Conservation (phyloP, 2,329 filamentous ascomycete species). For the Alternaria viburni region DNA sequence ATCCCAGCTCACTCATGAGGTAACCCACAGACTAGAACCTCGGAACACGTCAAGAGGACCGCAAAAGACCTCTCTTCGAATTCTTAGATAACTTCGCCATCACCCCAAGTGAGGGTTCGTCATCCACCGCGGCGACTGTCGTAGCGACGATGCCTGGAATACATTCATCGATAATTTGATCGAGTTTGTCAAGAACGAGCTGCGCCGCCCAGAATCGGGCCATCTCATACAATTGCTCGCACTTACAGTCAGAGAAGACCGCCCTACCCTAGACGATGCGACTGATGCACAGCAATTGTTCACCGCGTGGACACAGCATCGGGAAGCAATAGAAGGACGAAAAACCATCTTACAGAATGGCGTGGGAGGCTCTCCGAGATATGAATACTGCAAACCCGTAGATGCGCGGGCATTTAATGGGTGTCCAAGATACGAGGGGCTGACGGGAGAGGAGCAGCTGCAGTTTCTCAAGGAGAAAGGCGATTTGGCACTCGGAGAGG, state of each 20-base stretch:
- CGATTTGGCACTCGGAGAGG: too few species aligned
- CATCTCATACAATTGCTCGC: too few species aligned
- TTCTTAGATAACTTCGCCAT: not conserved
- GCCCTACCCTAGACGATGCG: too few species aligned
- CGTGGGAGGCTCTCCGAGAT: not conserved
- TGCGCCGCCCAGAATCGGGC: too few species aligned
- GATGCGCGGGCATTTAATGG: not conserved
- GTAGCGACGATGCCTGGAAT: not conserved
- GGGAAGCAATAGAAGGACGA: not conserved
- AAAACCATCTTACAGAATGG: not conserved
- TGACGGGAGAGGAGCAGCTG: too few species aligned
- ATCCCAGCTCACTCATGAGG: not conserved
- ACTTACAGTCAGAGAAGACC: too few species aligned
- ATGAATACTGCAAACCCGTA: not conserved
- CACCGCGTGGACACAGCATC: not conserved
- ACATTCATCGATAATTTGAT: too few species aligned
- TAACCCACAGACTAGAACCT: not conserved
- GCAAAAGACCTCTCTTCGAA: not conserved
- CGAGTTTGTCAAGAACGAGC: too few species aligned
- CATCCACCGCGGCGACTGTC: not conserved
- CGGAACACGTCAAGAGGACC: not conserved
- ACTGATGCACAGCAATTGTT: not conserved
- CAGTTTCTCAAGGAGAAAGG: too few species aligned
- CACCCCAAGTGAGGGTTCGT: not conserved
- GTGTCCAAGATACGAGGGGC: too few species aligned